Conservation (phyloP, 2,329 filamentous ascomycete species). For the Cercospora zeina region DNA sequence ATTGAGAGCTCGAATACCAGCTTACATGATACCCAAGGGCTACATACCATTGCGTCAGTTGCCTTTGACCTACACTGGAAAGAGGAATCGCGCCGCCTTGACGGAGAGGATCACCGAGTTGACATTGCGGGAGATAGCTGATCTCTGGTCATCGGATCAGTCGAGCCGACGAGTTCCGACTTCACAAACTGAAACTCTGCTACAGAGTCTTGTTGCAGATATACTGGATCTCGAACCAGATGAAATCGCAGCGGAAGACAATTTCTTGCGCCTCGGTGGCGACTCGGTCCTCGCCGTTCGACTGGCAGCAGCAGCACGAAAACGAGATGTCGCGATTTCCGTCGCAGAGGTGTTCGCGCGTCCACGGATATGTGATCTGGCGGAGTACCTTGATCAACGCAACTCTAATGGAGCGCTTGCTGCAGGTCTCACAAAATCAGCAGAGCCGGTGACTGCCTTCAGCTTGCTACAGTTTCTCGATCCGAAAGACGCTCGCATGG, state of each 20-base stretch:
- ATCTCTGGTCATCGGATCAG: background rate
- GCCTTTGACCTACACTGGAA: conserved; percentile 5
- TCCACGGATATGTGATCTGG: conserved; percentile 21
- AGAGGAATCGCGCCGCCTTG: conserved; percentile 1
- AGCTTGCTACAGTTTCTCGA: background rate
- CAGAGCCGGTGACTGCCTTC: background rate
- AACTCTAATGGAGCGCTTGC: background rate
- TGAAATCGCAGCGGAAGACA: conserved; percentile 36
- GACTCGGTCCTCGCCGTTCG: conserved; percentile 52
- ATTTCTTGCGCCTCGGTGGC: conserved; percentile 51
- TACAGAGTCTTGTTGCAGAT: conserved; percentile 13
- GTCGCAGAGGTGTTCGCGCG: conserved; percentile 50
- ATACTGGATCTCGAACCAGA: conserved; percentile 9
- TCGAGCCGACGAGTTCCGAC: background rate
- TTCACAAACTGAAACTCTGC: background rate
- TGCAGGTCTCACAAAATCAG: background rate
- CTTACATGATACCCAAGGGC: conserved; percentile 10
- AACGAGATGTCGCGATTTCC: conserved; percentile 42
- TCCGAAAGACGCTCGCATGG: background rate
- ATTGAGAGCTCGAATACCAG: background rate
- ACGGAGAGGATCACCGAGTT: conserved; percentile 6
- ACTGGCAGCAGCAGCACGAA: conserved; percentile 45
- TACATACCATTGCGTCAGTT: conserved; percentile 3
- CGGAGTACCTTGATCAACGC: conserved; percentile 27
- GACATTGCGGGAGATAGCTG: conserved; percentile 9